Conservation (phyloP, 2,329 filamentous ascomycete genomes). For the Colletotrichum sp. region DNA sequence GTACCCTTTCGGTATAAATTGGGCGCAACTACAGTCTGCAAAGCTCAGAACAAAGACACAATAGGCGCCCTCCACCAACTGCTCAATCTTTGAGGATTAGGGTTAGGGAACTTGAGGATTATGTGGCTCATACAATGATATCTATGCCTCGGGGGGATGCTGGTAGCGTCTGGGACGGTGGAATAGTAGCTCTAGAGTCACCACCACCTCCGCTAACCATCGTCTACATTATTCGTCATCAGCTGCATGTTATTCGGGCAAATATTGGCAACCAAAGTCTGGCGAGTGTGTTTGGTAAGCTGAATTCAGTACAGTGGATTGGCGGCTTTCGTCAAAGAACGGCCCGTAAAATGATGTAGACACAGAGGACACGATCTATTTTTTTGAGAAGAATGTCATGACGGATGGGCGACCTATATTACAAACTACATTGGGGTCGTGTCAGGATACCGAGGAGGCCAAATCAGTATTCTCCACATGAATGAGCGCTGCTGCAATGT, state of each 20-base stretch:
- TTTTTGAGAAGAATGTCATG: not conserved
- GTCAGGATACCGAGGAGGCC: not conserved
- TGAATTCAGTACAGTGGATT: not conserved
- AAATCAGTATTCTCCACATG: too few species aligned
- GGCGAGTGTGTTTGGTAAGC: not conserved
- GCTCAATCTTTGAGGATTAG: not conserved
- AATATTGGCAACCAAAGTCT: fast-evolving
- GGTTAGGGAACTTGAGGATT: too few species aligned
- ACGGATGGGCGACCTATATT: not conserved
- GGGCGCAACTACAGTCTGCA: not conserved
- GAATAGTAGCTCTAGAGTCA: fast-evolving
- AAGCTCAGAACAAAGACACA: not conserved
- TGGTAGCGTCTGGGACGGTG: fast-evolving
- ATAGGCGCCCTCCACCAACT: not conserved
- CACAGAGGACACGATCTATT: not conserved
- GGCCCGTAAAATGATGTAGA: not conserved
- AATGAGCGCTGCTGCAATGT: too few species aligned
- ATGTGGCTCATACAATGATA: not conserved
- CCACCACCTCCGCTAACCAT: fast-evolving
- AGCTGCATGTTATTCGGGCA: fast-evolving
- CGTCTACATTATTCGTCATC: fast-evolving
- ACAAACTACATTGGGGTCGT: not conserved
- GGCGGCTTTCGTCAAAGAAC: not conserved
- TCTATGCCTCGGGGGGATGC: not conserved
- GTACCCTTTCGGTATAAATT: not conserved